Evolutionary conservation across 805 yeast species (phyloP), one percentile per base, ranked within the genome.

Genomic region (Phaffomyces antillensis): DNA sequence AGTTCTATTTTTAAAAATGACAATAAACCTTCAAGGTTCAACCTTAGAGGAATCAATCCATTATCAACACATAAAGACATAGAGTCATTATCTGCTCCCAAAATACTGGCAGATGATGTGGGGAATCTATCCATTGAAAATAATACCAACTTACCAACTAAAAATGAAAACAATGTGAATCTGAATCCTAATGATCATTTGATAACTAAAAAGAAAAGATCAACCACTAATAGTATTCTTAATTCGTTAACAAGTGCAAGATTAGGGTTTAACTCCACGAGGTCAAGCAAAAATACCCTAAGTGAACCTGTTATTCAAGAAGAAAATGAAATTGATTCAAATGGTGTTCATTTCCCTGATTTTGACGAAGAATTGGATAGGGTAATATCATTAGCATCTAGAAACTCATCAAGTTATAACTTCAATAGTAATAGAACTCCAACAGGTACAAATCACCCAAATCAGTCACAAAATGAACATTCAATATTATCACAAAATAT

Each of bases 11-110:
- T 59, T 51, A 56, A 49, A 37, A 53, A 49, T 32, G 52, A 47
- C 13, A 52, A 41, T 36, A 51, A 43, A 23, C 51, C 46, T 15
- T 42, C 47, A 35, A 40, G 68, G 66, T 45, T 65, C 69, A 47
- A 65, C 70, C 46, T 59, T n/a, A 50, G 62, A 69, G 45, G 61
- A 64, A 59, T 59, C 32, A 58, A 59, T 39, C 63, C 63, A 9
- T 39, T 58, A 11, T 54, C 60, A 3, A 52, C 62, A 2, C 59
- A 55, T 37, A 57, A 50, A 37, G 56, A 59, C 25, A 54, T 50
- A 23, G 18, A 34, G 11, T 32, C 43, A 1, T 15, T 50, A 16
- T 17, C 46, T 42, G 2, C 45, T 44, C 51, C 53, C 16, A 23
- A 34, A 3, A 44, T 43, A n/a, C 33, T 56, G 13, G 49, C 46